A percentile compares a stretch with the other conserved stretches of the same genome.
Conservation (phyloP, 129 eudicot genomes). For the Escallonia herrerae region DNA sequence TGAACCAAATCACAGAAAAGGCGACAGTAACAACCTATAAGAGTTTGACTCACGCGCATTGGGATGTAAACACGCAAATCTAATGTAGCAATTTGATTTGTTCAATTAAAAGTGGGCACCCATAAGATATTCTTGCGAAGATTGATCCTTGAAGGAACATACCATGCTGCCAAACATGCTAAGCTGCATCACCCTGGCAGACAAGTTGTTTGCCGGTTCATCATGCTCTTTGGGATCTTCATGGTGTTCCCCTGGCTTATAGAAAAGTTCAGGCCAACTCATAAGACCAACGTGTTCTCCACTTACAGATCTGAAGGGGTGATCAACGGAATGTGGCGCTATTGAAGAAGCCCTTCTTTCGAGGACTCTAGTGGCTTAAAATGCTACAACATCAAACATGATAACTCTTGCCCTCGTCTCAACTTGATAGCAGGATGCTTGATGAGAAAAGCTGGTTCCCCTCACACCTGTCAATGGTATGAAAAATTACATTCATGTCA, state of each 20-base stretch:
- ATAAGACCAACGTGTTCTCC: constrained; percentile 60
- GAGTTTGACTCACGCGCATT: too few relatives aligned
- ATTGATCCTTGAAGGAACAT: constrained; percentile 5
- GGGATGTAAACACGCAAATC: too few relatives aligned
- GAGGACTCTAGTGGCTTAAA: constrained; percentile 38
- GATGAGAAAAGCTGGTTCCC: constrained; percentile 47
- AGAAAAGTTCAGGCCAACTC: constrained; percentile 67
- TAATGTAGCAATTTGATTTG: not conserved
- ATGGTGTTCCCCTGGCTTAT: constrained; percentile 24
- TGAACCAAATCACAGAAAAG: too few relatives aligned
- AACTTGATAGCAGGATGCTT: constrained; percentile 51
- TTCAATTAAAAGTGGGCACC: not conserved
- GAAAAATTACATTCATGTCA: too few relatives aligned
- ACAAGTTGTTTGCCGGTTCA: constrained; percentile 33
- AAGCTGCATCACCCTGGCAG: constrained; percentile 80
- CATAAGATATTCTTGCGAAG: not conserved
- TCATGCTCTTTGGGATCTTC: constrained; percentile 20
- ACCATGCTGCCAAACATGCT: constrained; percentile 91
- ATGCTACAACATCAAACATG: constrained; percentile 56
- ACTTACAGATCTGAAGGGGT: constrained; percentile 29
- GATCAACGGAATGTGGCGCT: constrained; percentile 38
- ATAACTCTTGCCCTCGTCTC: constrained; percentile 78
- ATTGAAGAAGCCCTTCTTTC: constrained; percentile 62
- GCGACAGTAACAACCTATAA: too few relatives aligned
- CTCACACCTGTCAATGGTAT: constrained; percentile 19